A percentile compares a stretch with the other conserved stretches of the same genome.
Conservation (phyloP, 83 land plant species). For the Thuja plicata region DNA sequence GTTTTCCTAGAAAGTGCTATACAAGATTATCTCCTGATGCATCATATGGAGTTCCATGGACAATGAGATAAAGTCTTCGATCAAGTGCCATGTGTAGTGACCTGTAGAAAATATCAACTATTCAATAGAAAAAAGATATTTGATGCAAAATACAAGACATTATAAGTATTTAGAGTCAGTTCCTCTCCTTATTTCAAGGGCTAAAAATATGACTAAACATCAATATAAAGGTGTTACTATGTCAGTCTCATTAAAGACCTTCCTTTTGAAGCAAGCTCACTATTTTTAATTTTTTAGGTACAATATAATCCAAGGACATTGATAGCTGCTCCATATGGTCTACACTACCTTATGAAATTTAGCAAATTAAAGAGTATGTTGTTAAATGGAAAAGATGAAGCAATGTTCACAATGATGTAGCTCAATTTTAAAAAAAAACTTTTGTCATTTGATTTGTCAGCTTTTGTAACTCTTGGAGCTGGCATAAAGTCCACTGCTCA, state of each 20-base stretch:
- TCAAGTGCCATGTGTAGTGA: slow-evolving; percentile 90
- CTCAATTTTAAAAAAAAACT: slow-evolving; percentile 30
- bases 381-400: neutral
- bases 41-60: slow-evolving; percentile 69
- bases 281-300: neutral
- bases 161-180: neutral
- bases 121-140: neutral
- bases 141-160: neutral
- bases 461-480: slow-evolving; percentile 88
- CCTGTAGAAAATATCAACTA: slow-evolving; percentile 30
- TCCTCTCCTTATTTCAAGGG: neutral
- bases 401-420: neutral
- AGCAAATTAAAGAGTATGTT: neutral
- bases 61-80: slow-evolving; percentile 82
- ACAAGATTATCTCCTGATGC: slow-evolving; percentile 54
- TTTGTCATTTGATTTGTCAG: slow-evolving; percentile 82
- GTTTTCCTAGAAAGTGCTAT: slow-evolving; percentile 98
- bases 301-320: neutral
- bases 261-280: neutral
- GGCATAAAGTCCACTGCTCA: slow-evolving; percentile 68
- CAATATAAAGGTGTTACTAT: neutral
- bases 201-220: neutral
- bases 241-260: neutral
- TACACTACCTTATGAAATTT: neutral
- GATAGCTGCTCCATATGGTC: neutral